These are phyloP conservation scores for Melastoma candidum DNA, from an alignment of 441 rosid species.

Conservation along the genomic window DNA sequence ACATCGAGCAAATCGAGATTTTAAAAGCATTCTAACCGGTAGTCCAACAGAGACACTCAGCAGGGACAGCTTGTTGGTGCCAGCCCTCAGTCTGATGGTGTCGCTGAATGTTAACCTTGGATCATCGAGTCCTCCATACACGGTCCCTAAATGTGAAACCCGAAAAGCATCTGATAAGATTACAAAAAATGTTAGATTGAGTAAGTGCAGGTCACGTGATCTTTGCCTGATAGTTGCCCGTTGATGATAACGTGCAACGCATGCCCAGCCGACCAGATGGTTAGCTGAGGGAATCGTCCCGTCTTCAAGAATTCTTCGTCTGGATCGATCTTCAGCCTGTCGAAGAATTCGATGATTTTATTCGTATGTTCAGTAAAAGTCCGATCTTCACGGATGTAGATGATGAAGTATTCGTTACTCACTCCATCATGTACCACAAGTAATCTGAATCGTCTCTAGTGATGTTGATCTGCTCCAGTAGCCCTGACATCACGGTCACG, in stretches of 20 bases:
- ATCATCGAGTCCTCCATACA: conserved; percentile 18
- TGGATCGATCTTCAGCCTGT: conserved; percentile 38
- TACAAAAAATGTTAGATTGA: no score
- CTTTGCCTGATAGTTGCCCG: conserved; percentile 41
- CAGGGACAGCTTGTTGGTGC: conserved; percentile 24
- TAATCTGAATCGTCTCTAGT: conserved; percentile 12
- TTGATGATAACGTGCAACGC: conserved; percentile 48
- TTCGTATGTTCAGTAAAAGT: not conserved
- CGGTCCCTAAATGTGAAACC: conserved; percentile 30
- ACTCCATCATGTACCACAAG: conserved; percentile 69
- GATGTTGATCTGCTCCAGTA: no score
- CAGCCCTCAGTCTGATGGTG: conserved; percentile 1
- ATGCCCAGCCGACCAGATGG: conserved; percentile 55
- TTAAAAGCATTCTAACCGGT: conserved; percentile 26
- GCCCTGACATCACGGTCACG: no score
- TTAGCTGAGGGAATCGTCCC: conserved; percentile 44
- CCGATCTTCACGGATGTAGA: not conserved
- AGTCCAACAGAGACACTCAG: conserved; percentile 52
- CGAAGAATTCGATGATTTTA: not conserved
- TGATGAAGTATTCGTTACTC: conserved; percentile 4
- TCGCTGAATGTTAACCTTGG: conserved; percentile 5
- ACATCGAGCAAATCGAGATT: no score
- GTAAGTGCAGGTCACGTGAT: no score
- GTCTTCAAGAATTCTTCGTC: conserved; percentile 38
- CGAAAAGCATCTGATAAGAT: no score